These are phyloP conservation scores for Populus pruinosa DNA, from an alignment of 345 rosid genomes.

Conservation along the genomic window DNA sequence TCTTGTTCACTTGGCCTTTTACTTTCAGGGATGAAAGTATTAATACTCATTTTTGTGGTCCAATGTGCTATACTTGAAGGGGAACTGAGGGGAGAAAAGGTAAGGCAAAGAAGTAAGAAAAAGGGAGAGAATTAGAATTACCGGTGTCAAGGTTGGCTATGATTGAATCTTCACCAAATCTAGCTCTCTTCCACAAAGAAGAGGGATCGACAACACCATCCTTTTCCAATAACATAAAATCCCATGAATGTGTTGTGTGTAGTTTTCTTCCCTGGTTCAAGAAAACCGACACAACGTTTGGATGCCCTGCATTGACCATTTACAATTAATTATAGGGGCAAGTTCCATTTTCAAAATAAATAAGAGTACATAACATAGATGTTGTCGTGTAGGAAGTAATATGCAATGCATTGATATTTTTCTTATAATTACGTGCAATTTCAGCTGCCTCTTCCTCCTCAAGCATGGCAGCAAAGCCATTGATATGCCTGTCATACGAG, in stretches of 20 bases:
- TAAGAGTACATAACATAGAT: too few species aligned
- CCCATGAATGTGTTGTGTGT: constrained; percentile 93
- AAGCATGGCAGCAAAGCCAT: constrained; percentile 56
- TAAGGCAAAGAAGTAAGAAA: not conserved
- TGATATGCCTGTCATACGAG: constrained; percentile 42
- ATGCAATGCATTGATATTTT: too few species aligned
- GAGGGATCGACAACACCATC: constrained; percentile 34
- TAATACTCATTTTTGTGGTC: too few species aligned
- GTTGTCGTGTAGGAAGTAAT: not conserved
- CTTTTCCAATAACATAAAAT: constrained; percentile 64
- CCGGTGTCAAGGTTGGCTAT: constrained; percentile 91
- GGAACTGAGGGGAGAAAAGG: too few species aligned
- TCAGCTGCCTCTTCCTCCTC: constrained; percentile 36
- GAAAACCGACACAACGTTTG: constrained; percentile 75
- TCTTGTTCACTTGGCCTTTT: too few species aligned
- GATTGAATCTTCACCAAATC: constrained; percentile 71
- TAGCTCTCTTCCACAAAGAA: constrained; percentile 67
- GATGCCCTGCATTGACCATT: constrained; percentile 47
- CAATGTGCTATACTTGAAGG: too few species aligned
- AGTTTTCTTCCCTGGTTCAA: constrained; percentile 58
- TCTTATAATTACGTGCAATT: constrained; percentile 26
- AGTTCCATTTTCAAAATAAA: too few species aligned
- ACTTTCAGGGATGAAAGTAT: too few species aligned
- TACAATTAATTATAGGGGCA: not conserved
- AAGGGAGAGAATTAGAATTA: constrained; percentile 3